Evolutionary conservation across 106 monocot species (phyloP).

Genomic region (Allium fistulosum): DNA sequence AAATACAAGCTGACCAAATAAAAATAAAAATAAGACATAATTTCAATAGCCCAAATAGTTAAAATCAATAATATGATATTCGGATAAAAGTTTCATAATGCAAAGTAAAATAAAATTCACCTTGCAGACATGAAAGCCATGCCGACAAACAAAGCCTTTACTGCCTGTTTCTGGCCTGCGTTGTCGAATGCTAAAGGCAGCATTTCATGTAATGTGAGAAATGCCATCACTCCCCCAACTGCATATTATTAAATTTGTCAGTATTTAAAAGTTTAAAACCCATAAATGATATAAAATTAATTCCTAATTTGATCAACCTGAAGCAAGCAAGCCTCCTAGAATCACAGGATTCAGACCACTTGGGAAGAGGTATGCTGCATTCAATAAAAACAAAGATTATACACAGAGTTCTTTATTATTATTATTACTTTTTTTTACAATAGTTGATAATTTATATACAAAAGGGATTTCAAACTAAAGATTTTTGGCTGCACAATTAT

Average conservation of each 20-base stretch:
- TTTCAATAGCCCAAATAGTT: neutral
- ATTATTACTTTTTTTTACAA: too few species aligned
- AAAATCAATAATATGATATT: neutral
- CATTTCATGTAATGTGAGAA: constrained; percentile 93
- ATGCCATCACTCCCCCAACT: constrained; percentile 98
- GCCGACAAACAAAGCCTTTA: constrained; percentile 82
- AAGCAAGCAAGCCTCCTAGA: constrained; percentile 88
- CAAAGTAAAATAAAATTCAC: constrained; percentile 10
- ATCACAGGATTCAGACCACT: constrained; percentile 75
- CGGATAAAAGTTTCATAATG: neutral
- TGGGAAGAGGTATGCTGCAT: constrained; percentile 86
- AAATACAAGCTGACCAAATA: constrained; percentile 8
- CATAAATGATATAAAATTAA: neutral
- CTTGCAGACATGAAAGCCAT: constrained; percentile 99
- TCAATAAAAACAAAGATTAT: neutral
- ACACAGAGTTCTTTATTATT: neutral
- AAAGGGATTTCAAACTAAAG: too few species aligned
- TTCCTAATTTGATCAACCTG: constrained; percentile 38
- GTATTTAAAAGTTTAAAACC: too few species aligned
- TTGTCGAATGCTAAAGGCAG: constrained; percentile 93
- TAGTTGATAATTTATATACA: too few species aligned
- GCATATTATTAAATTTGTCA: neutral
- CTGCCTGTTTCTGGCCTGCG: constrained; percentile 88
- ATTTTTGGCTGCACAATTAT: too few species aligned
- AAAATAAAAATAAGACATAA: neutral